phyloP scores from a whole-genome alignment of 371 early-diverging fungal genomes.

The Umbelopsis sp. region DNA sequence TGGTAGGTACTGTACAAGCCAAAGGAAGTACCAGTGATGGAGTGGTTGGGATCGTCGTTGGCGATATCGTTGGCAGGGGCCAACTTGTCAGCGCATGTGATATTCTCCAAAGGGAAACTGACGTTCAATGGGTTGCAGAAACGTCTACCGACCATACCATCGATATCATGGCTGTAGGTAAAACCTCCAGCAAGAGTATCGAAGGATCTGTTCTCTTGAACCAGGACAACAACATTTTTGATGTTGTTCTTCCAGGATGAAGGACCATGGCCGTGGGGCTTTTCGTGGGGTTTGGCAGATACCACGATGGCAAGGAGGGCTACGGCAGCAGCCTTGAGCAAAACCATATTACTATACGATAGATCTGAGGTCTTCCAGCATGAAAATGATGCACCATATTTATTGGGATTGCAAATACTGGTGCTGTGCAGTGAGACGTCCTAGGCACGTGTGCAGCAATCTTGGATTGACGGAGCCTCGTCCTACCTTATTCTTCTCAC shows the following conservation, averaged over 20 bases:
- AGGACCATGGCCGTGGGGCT: neutral
- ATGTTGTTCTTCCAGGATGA: constrained; percentile 21
- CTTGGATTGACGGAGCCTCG: no score
- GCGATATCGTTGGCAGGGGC: constrained; percentile 21
- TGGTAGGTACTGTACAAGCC: constrained; percentile 21
- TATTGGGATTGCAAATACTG: neutral
- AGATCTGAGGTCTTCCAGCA: neutral
- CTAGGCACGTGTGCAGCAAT: no score
- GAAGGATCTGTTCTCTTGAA: constrained; percentile 25
- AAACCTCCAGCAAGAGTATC: constrained; percentile 25
- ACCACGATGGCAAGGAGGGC: constrained; percentile 1
- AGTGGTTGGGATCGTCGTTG: constrained; percentile 22
- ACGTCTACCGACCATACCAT: constrained; percentile 13
- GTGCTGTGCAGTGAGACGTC: neutral
- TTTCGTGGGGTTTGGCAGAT: neutral
- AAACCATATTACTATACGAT: neutral
- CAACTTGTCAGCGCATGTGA: constrained; percentile 23
- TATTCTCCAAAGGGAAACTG: neutral
- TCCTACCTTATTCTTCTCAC: no score
- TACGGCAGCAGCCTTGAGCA: constrained; percentile 8
- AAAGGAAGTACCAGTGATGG: constrained; percentile 20
- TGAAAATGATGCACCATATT: neutral
- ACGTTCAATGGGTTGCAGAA: constrained; percentile 23
- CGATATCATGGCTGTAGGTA: constrained; percentile 19
- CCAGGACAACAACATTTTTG: constrained; percentile 25